Evolutionary conservation across 2,329 filamentous ascomycete species (phyloP).

Genomic region (Aaosphaeria pasadenensis): DNA sequence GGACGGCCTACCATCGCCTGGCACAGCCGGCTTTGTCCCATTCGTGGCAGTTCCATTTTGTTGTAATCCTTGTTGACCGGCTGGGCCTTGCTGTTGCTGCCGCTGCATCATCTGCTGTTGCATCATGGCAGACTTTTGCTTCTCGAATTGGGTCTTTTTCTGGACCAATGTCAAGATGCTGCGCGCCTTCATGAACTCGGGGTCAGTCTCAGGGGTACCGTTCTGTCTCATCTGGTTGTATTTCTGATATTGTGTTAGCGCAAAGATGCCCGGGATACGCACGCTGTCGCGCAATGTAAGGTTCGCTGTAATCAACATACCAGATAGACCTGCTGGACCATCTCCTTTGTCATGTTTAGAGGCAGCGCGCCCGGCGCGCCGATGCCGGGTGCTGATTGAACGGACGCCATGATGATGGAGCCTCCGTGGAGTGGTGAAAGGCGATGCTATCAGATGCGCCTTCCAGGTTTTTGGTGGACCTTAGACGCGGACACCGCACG

Average conservation of each 20-base stretch:
- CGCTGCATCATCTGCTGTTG: conserved; percentile 53
- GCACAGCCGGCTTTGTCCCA: conserved; percentile 39
- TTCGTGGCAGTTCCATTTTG: conserved; percentile 53
- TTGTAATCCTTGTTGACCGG: conserved; percentile 45
- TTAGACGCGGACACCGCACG: conserved; percentile 4
- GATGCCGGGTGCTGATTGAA: conserved; percentile 69
- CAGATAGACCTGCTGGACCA: conserved; percentile 71
- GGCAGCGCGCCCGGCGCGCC: conserved; percentile 63
- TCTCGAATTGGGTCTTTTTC: conserved; percentile 56
- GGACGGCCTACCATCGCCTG: conserved; percentile 21
- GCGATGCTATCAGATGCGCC: background rate
- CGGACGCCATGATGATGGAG: conserved; percentile 66
- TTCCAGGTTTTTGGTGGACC: conserved; percentile 7
- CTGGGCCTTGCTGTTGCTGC: conserved; percentile 54
- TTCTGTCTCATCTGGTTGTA: conserved; percentile 84
- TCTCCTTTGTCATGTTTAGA: conserved; percentile 68
- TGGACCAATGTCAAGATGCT: conserved; percentile 72
- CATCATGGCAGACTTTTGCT: conserved; percentile 34
- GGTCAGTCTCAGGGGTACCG: conserved; percentile 77
- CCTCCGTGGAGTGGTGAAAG: background rate
- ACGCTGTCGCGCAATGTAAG: background rate
- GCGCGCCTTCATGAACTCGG: conserved; percentile 81
- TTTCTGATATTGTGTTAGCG: conserved; percentile 60
- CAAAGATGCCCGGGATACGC: background rate
- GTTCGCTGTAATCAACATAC: conserved; percentile 45